These are phyloP conservation scores for Bombardia bombarda DNA, from an alignment of 495 filamentous ascomycete genomes.

Conservation along the genomic window DNA sequence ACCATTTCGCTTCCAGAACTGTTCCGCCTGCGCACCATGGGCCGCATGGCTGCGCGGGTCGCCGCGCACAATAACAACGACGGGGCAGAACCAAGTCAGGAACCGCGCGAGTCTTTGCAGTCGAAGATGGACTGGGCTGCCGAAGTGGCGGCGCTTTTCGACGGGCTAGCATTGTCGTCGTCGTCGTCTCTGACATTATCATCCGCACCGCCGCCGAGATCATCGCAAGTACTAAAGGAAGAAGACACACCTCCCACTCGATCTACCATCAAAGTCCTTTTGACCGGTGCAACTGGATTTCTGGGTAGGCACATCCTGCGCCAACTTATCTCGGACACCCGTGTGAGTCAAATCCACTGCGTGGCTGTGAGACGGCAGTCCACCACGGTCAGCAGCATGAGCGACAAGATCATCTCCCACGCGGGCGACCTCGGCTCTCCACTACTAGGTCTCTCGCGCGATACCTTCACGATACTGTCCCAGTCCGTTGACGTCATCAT, in stretches of 20 bases:
- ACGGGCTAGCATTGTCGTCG: not conserved
- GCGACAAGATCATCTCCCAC: constrained; percentile 27
- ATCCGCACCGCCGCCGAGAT: not conserved
- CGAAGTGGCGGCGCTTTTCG: constrained; percentile 11
- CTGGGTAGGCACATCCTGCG: constrained; percentile 3
- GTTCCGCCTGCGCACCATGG: constrained; percentile 20
- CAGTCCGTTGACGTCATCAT: constrained; percentile 33
- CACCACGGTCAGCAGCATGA: constrained; percentile 14
- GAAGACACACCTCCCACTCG: no score
- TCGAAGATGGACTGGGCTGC: constrained; percentile 14
- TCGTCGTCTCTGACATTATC: not conserved
- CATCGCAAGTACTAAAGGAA: not conserved
- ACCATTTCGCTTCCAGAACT: constrained; percentile 13
- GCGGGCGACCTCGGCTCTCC: constrained; percentile 32
- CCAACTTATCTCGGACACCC: constrained; percentile 2
- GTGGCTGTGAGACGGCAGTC: constrained; percentile 7
- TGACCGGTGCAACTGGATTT: constrained; percentile 16
- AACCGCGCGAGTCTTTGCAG: not conserved
- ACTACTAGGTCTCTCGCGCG: constrained; percentile 30
- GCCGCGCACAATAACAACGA: not conserved
- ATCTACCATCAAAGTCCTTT: not conserved
- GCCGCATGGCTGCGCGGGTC: constrained; percentile 18
- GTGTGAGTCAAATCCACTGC: constrained; percentile 13
- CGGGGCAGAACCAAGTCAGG: not conserved
- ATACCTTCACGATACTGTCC: constrained; percentile 19